Conservation (phyloP, 495 filamentous ascomycete genomes). For the Penicillium coprophilum region DNA sequence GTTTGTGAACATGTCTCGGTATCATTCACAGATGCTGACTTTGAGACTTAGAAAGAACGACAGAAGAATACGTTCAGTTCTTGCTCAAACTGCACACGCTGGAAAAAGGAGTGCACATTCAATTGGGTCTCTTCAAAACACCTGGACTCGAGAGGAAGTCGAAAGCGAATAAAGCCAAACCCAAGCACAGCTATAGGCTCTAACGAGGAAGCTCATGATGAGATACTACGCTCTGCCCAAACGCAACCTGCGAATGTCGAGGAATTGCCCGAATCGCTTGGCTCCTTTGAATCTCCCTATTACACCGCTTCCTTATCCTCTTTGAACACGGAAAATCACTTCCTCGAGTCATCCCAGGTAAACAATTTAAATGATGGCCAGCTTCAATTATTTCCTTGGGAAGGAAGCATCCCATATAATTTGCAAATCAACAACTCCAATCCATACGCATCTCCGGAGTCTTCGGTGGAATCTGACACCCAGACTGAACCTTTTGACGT, state of each 20-base stretch:
- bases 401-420: not conserved
- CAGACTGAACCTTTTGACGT: not conserved
- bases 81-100: conserved; percentile 31
- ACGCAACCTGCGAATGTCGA: not conserved
- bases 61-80: conserved; percentile 15
- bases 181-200: not conserved
- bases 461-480: not conserved
- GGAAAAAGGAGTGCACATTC: conserved; percentile 35
- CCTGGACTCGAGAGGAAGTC: conserved; percentile 6
- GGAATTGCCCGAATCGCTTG: not conserved
- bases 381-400: not conserved
- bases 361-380: not conserved
- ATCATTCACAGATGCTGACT: conserved; percentile 2
- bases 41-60: conserved; percentile 13
- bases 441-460: not conserved
- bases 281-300: not conserved
- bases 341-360: not conserved
- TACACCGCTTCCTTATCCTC: conserved; percentile 6
- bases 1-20: conserved; percentile 6
- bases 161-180: not conserved
- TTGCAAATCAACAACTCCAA: not conserved
- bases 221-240: conserved; percentile 10
- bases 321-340: not conserved
- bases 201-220: not conserved
- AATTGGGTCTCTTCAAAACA: conserved; percentile 24